Evolutionary conservation across 345 rosid genomes (phyloP).

Genomic region (Rubroshorea leprosula): DNA sequence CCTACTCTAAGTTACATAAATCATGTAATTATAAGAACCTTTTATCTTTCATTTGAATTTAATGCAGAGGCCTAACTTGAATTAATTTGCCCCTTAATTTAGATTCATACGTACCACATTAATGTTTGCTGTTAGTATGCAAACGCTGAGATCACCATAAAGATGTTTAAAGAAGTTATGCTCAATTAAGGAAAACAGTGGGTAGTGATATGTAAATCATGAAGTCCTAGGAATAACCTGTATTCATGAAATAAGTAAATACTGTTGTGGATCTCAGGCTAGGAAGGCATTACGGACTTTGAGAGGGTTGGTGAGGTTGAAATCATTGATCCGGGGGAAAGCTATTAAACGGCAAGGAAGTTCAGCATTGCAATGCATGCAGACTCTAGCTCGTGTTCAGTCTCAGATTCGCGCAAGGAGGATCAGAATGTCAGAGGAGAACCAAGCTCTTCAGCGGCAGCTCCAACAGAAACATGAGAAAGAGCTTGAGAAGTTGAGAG

Average conservation of each 20-base stretch:
- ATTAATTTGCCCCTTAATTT: background rate
- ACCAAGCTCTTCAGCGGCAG: conserved; percentile 54
- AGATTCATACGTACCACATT: background rate
- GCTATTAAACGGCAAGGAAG: conserved; percentile 72
- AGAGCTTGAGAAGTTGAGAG: conserved; percentile 46
- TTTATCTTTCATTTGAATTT: too few species aligned
- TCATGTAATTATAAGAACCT: background rate
- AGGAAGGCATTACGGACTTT: conserved; percentile 80
- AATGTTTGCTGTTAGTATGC: background rate
- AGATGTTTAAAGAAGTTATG: conserved; percentile 3
- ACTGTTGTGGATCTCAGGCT: conserved; percentile 46
- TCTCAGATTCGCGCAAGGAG: conserved; percentile 73
- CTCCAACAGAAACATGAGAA: conserved; percentile 56
- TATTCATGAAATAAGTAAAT: conserved; percentile 12
- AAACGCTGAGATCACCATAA: background rate
- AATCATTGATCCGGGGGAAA: conserved; percentile 59
- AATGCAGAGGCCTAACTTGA: background rate
- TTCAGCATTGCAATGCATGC: conserved; percentile 81
- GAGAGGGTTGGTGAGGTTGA: conserved; percentile 78
- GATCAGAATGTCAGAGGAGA: conserved; percentile 71
- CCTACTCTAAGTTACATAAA: background rate
- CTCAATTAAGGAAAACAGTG: background rate
- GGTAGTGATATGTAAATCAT: background rate
- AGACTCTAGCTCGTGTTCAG: conserved; percentile 74
- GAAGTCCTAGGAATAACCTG: background rate